Evolutionary conservation across 129 eudicot species (phyloP).

Genomic region (Escallonia herrerae): DNA sequence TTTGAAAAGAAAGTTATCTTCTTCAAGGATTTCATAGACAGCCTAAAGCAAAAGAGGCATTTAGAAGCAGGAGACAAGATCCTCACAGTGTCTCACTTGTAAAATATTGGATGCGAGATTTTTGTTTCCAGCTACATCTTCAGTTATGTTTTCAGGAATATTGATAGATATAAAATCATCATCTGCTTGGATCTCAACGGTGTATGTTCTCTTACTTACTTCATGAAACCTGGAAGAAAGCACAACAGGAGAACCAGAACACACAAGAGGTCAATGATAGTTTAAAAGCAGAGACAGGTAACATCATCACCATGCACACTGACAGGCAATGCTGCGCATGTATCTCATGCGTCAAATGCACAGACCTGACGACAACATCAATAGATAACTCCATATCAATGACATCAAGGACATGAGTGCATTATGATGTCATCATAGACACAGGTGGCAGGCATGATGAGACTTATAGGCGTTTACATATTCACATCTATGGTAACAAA

Average conservation of each 20-base stretch:
- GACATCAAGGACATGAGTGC: too few relatives aligned
- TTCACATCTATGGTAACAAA: not conserved
- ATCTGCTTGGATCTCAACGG: slow-evolving; percentile 40
- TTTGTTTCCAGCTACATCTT: slow-evolving; percentile 85
- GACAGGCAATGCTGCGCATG: too few relatives aligned
- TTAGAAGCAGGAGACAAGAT: not conserved
- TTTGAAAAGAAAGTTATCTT: not conserved
- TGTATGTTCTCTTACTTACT: slow-evolving; percentile 43
- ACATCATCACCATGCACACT: too few relatives aligned
- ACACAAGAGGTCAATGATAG: too few relatives aligned
- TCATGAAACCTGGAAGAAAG: slow-evolving; percentile 54
- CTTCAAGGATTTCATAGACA: not conserved
- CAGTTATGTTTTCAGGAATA: slow-evolving; percentile 68
- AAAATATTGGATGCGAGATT: slow-evolving; percentile 66
- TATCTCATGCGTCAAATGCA: too few relatives aligned
- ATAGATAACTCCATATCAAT: too few relatives aligned
- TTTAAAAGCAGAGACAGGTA: too few relatives aligned
- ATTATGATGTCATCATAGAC: too few relatives aligned
- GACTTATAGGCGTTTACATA: not conserved
- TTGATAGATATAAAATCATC: slow-evolving; percentile 33
- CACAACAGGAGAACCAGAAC: not conserved
- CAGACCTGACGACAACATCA: too few relatives aligned
- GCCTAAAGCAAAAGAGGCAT: not conserved
- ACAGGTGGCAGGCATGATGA: not conserved
- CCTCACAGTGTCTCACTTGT: slow-evolving; percentile 73